Conservation (phyloP, 257 asterid genomes). For the Oldenlandia corymbosa region DNA sequence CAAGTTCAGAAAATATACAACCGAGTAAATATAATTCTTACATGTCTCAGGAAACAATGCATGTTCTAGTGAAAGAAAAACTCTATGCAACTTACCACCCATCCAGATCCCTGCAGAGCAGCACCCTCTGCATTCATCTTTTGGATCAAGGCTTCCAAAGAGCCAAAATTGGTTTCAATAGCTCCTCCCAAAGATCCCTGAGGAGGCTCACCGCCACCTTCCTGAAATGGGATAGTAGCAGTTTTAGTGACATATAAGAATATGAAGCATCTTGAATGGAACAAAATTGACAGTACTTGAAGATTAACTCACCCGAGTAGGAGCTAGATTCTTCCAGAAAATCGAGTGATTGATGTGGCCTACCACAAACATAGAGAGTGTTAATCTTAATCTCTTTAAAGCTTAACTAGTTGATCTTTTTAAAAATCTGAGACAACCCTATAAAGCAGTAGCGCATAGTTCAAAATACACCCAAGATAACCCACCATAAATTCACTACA, state of each 20-base stretch:
- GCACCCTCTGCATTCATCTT: constrained; percentile 82
- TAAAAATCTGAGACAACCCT: neutral
- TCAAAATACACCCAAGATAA: too few species aligned
- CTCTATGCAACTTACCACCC: constrained; percentile 55
- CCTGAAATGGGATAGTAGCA: constrained; percentile 36
- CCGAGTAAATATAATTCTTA: neutral
- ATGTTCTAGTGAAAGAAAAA: neutral
- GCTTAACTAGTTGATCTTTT: neutral
- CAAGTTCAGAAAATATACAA: constrained; percentile 9
- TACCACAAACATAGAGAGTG: constrained; percentile 21
- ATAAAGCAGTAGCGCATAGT: neutral
- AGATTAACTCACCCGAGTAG: constrained; percentile 49
- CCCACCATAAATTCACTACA: too few species aligned
- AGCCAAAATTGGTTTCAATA: constrained; percentile 58
- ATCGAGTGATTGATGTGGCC: constrained; percentile 91
- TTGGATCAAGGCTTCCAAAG: constrained; percentile 54
- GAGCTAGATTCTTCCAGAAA: constrained; percentile 92
- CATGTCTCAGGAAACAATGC: constrained; percentile 10
- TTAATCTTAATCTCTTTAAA: neutral
- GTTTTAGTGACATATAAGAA: neutral
- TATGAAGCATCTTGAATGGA: neutral
- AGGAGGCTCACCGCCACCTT: constrained; percentile 84
- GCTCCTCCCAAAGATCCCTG: constrained; percentile 59
- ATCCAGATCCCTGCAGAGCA: constrained; percentile 83
- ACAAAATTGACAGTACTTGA: neutral